Evolutionary conservation across 495 filamentous ascomycete genomes (phyloP).

Genomic region (Chaetomium tenue): DNA sequence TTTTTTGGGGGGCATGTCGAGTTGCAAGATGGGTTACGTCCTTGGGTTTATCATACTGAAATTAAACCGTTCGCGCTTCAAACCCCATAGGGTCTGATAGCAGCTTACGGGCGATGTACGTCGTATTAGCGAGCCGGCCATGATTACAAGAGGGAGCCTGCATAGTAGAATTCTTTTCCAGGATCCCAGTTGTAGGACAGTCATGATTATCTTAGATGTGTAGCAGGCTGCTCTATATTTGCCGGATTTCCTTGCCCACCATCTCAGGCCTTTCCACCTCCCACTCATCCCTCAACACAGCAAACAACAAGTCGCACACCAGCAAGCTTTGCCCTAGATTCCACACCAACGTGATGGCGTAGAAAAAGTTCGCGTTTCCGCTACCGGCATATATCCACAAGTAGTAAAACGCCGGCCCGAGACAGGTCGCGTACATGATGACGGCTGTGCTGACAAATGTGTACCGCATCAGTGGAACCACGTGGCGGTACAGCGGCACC

Average conservation of each 20-base stretch:
- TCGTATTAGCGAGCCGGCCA: too few species aligned
- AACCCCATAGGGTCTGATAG: too few species aligned
- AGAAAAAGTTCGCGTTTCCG: conserved; percentile 99
- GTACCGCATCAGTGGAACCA: conserved; percentile 95
- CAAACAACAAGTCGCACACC: conserved; percentile 81
- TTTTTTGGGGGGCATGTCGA: too few species aligned
- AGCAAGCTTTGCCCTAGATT: conserved; percentile 77
- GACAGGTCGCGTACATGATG: conserved; percentile 78
- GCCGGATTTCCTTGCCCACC: conserved; percentile 78
- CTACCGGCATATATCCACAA: conserved; percentile 98
- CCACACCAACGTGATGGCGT: conserved; percentile 98
- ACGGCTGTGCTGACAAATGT: conserved; percentile 80
- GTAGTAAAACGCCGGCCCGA: conserved; percentile 94
- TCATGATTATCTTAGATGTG: too few species aligned
- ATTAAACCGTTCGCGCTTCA: too few species aligned
- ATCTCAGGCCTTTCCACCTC: conserved; percentile 88
- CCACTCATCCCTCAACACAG: conserved; percentile 88
- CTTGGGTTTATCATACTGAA: too few species aligned
- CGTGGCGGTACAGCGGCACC: conserved; percentile 83
- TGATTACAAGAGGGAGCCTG: too few species aligned
- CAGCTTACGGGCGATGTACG: too few species aligned
- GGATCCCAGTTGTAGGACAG: too few species aligned
- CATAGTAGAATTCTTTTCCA: too few species aligned
- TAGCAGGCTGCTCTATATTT: conserved; percentile 56
- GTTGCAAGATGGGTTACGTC: too few species aligned